Conservation (phyloP, 2,329 filamentous ascomycete species). For the Blumeria hordei region DNA sequence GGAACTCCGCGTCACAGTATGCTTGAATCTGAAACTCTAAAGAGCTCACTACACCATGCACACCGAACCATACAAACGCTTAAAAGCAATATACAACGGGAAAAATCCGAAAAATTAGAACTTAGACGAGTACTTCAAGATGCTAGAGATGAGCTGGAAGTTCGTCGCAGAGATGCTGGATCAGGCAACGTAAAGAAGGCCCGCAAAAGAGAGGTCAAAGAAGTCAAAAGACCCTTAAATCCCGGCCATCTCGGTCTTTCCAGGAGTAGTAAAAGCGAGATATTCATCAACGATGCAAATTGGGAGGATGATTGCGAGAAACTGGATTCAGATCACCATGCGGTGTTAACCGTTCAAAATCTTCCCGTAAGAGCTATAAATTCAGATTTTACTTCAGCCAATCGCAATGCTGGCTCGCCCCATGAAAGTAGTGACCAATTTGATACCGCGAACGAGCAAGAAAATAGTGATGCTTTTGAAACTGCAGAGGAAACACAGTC, state of each 20-base stretch:
- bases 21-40: slow-evolving; percentile 87
- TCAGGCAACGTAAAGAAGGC: slow-evolving; percentile 29
- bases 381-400: slow-evolving; percentile 1
- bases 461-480: slow-evolving; percentile 44
- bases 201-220: slow-evolving; percentile 36
- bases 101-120: slow-evolving; percentile 97
- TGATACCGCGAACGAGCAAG: slow-evolving; percentile 65
- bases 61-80: slow-evolving; percentile 93
- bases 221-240: slow-evolving; percentile 56
- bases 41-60: slow-evolving; percentile 80
- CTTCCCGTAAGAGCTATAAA: slow-evolving; percentile 13
- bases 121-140: slow-evolving; percentile 89
- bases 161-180: slow-evolving; percentile 27
- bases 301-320: slow-evolving; percentile 58
- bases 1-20: slow-evolving; percentile 72
- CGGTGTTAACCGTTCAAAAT: slow-evolving; percentile 12
- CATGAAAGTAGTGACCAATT: slow-evolving; percentile 42
- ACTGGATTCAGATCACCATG: slow-evolving; percentile 30
- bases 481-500: slow-evolving; percentile 60
- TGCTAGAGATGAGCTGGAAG: slow-evolving; percentile 70
- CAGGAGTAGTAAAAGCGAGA: slow-evolving; percentile 51
- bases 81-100: slow-evolving; percentile 81
- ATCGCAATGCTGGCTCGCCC: slow-evolving; percentile 6
- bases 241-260: slow-evolving; percentile 52
- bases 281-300: slow-evolving; percentile 56